Evolutionary conservation across 2,329 filamentous ascomycete species (phyloP), one percentile per base, ranked within the genome.

Genomic region (Fusarium nanum): DNA sequence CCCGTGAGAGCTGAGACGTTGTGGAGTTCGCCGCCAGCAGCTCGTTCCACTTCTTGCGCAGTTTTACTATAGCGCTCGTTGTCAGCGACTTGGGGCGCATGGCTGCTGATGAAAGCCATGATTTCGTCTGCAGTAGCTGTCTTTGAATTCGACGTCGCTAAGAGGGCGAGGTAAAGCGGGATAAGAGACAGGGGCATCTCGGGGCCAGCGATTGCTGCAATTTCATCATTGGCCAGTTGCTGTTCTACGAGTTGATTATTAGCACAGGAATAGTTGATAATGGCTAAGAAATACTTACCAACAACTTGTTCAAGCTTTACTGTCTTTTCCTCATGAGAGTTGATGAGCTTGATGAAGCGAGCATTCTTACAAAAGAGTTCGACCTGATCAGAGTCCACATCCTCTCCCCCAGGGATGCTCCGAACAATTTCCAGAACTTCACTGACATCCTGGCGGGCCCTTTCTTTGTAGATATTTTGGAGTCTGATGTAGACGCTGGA

Each of bases 331-430:
- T 77, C 77, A 52, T 80, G 77, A 47, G 84, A 83, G 71, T 91
- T 92, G 60, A 98, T 90, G 49, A 98, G 87, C 81, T 96, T 97
- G 77, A 97, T 92, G 78, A 97, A 96, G 48, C 92, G 92, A 52
- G 94, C 95, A 73, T 97, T 97, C 81, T 97, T 98, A 87, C 95
- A 98, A 80, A 98, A 98, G 37, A 92, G 85, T 76, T 97, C 94
- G 47, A 98, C 90, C 74, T 97, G 93, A 56, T 88, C 87, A 46
- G 88, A 84, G 48, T 91, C 85, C 60, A 97, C 86, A 68, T 78
- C 76, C 71, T 81, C 83, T 76, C 79, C 88, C 79, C 77, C 80
- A 32, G 84, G 77, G 54, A 81, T 78, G 34, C 83, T 79, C 48
- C 88, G 89, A 44, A 93, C 90, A 14, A 81, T 88, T 14, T 84